Evolutionary conservation across 768 basidiomycete genomes (phyloP), one percentile per base, ranked within the genome.

Genomic region (Collybia mongolica): DNA sequence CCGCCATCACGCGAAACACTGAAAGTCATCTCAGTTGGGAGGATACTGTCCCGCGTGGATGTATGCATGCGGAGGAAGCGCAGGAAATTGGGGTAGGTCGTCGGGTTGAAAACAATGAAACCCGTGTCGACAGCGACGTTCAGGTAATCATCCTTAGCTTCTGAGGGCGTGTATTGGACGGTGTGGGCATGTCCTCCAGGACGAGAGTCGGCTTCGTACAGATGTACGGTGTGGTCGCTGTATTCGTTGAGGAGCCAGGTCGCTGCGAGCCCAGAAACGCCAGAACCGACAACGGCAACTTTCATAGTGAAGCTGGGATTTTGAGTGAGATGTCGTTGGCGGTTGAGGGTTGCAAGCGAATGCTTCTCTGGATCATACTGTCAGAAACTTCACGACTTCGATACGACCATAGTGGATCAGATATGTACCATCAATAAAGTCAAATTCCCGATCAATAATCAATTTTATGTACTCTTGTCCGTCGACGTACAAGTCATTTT

Each of bases 171-270:
- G 62, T 81, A 88, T 37, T 61, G 62, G 7, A 89, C 82, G 0
- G 90, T 90, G 60, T 92, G 83, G 6, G 88, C 86, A 60, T 91
- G 89, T 6, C 88, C 89, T 11, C 89, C 88, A 0, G 83, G 79
- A 39, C 85, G 76, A 41, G 65, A 63, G 44, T 84, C 85, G 2
- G 84, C 74, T 61, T 93, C 87, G 58, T 80, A 90, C 5, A 91
- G 68, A 54, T 90, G 84, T 9, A 89, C 88, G 62, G 85, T 81
- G 59, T 89, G 84, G 45, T 83, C 79, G 43, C 84, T 86, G 59
- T 83, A 71, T 58, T 89, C 85, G 55, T 91, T 90, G 52, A 91
- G 70, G 15, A 86, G 73, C 87, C 88, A 91, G 8, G 84, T 83
- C 12, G 87, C 84, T 17, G 76, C 84, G 2, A 92, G 76, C n/a